phyloP scores from a whole-genome alignment of 2,329 filamentous ascomycete species.

The Byssoonygena ceratinophila region DNA sequence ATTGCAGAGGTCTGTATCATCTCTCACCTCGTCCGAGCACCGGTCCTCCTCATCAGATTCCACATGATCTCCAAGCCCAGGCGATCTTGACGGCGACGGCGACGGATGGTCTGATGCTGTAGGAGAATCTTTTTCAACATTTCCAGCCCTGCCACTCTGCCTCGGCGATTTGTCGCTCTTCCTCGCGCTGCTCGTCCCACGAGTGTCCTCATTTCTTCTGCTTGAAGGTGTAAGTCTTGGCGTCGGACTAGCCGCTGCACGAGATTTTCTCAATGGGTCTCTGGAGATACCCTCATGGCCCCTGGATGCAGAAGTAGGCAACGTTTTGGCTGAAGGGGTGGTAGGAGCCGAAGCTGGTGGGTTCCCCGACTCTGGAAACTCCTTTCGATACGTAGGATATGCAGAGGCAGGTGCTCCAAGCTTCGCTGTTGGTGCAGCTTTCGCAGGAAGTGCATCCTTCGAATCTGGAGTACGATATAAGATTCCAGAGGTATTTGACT shows the following conservation, averaged over 20 bases:
- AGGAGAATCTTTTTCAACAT: not conserved
- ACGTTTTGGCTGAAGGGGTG: not conserved
- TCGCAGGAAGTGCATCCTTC: slow-evolving; percentile 17
- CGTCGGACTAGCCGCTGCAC: not conserved
- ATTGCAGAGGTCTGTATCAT: slow-evolving; percentile 44
- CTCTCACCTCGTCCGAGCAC: not conserved
- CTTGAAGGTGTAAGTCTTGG: not conserved
- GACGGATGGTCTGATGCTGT: not conserved
- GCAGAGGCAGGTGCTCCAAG: slow-evolving; percentile 29
- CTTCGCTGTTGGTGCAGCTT: not conserved
- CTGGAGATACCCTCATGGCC: not conserved
- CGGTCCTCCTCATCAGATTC: slow-evolving; percentile 27
- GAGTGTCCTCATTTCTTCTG: not conserved
- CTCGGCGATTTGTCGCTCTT: not conserved
- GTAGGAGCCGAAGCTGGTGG: slow-evolving; percentile 10
- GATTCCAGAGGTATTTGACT: slow-evolving; percentile 10
- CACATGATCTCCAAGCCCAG: not conserved
- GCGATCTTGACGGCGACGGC: not conserved
- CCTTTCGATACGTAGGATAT: slow-evolving; percentile 29
- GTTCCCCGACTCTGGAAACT: slow-evolving; percentile 26
- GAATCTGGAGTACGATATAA: slow-evolving; percentile 20
- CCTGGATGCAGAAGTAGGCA: not conserved
- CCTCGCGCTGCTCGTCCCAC: not conserved
- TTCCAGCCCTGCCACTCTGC: not conserved
- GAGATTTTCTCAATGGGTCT: not conserved